Evolutionary conservation across 306 rosid species (phyloP), one percentile per base, ranked within the genome.

Genomic region (Arachis hypogaea): DNA sequence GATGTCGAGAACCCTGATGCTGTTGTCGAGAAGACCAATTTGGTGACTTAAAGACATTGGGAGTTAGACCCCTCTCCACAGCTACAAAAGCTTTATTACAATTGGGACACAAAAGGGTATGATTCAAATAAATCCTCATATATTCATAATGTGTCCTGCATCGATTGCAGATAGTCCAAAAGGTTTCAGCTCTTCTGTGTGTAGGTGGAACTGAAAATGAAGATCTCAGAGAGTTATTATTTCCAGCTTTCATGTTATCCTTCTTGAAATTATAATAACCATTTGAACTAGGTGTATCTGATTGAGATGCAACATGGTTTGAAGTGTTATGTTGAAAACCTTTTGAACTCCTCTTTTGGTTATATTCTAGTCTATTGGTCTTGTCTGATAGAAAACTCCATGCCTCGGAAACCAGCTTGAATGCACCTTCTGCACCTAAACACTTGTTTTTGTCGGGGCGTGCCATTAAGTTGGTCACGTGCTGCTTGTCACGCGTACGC

Each of bases 401-500:
- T 5, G 99, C 97, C 87, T 95, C 96, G 46, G 93, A 88, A 81
- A 95, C 98, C 82, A 95, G 82, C 82, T 92, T 90, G 81, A 90
- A 95, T 75, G 98, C 96, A 56, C 98, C 99, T 84, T 95, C 99
- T 57, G 98, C 97, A 69, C 98, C 99, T 63, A 87, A 71, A 75
- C 90, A 83, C 89, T 94, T 94, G 92, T 92, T 94, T 84, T 92
- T 94, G 83, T 94, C 99, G 54, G 99, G 14, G 99, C 14, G 14
- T 14, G 14, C 14, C 14, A 14, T 14, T 14, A 14, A 14, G 14
- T 14, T 14, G 14, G 14, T 14, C 14, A 14, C 14, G 14, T 14
- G 14, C 14, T 14, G 14, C 14, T 14, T 14, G 14, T 14, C 14
- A 14, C 14, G 14, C 14, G 14, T 14, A 14, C 14, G 14, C 14